phyloP scores from a whole-genome alignment of 345 rosid genomes.

The Eucalyptus pauciflora region DNA sequence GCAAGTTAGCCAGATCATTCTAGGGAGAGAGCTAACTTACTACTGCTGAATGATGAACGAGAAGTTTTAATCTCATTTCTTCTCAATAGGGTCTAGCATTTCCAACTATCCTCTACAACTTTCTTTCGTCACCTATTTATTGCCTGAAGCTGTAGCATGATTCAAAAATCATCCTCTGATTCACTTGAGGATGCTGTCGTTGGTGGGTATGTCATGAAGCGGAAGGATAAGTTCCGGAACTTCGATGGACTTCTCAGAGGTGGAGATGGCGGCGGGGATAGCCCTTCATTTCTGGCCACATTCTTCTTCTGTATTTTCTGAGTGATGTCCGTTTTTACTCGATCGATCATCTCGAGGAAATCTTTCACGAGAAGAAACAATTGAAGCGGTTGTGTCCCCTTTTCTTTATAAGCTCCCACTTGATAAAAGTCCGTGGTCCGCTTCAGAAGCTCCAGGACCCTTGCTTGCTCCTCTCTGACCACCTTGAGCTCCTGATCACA shows the following conservation, averaged over 20 bases:
- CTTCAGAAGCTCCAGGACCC: conserved; percentile 53
- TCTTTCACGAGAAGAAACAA: conserved; percentile 63
- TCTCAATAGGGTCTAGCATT: not conserved
- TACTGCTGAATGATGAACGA: not conserved
- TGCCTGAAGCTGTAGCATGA: not conserved
- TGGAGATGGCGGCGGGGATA: conserved; percentile 4
- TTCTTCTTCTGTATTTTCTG: conserved; percentile 35
- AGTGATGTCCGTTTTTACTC: conserved; percentile 45
- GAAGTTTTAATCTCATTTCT: not conserved
- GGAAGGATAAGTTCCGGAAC: conserved; percentile 28
- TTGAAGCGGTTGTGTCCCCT: conserved; percentile 28
- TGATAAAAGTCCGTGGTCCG: conserved; percentile 71
- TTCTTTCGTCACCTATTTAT: not conserved
- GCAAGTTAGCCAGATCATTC: not conserved
- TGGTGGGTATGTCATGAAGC: conserved; percentile 24
- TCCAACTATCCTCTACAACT: not conserved
- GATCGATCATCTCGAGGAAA: conserved; percentile 80
- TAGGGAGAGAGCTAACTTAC: not conserved
- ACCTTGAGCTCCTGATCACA: conserved; percentile 47
- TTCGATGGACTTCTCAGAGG: conserved; percentile 9
- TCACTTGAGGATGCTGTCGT: conserved; percentile 25
- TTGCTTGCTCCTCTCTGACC: conserved; percentile 44
- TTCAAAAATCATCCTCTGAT: conserved; percentile 30
- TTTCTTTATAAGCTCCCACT: conserved; percentile 40
- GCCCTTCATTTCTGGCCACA: not conserved